Evolutionary conservation across 2,329 filamentous ascomycete species (phyloP).

Genomic region (Phaeosphaeria sp.): DNA sequence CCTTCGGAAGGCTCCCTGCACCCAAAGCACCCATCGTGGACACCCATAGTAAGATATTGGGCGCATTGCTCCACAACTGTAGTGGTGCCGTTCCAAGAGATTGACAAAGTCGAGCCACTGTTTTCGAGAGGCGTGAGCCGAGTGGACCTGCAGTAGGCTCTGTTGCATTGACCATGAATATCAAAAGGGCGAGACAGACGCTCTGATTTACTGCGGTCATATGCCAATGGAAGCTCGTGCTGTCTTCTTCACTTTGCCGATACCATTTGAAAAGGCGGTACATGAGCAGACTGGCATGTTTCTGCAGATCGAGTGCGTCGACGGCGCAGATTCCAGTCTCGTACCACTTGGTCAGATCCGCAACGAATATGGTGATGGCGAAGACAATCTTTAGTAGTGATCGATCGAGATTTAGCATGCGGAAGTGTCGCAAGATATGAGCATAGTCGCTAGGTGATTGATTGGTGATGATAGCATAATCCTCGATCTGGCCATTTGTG

Average conservation of each 20-base stretch:
- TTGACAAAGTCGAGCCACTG: constrained; percentile 26
- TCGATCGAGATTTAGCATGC: constrained; percentile 21
- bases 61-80: constrained; percentile 25
- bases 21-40: constrained; percentile 38
- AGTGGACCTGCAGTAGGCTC: constrained; percentile 24
- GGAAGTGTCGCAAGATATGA: constrained; percentile 25
- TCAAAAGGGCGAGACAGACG: constrained; percentile 33
- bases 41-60: constrained; percentile 37
- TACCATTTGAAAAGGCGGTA: constrained; percentile 40
- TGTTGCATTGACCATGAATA: constrained; percentile 33
- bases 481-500: constrained; percentile 23
- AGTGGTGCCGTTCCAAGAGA: constrained; percentile 20
- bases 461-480: constrained; percentile 26
- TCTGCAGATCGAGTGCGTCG: constrained; percentile 40
- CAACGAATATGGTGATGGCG: constrained; percentile 23
- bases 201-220: constrained; percentile 26
- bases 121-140: constrained; percentile 23
- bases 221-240: not conserved
- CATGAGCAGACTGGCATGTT: constrained; percentile 33
- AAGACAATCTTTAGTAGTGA: constrained; percentile 27
- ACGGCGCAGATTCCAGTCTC: constrained; percentile 15
- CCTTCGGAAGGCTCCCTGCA: constrained; percentile 16
- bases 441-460: constrained; percentile 15
- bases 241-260: constrained; percentile 15
- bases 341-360: constrained; percentile 32